Evolutionary conservation across 352 stramenopile species (phyloP), one percentile per base, ranked within the genome.

Genomic region (Globisporangium alternatum): DNA sequence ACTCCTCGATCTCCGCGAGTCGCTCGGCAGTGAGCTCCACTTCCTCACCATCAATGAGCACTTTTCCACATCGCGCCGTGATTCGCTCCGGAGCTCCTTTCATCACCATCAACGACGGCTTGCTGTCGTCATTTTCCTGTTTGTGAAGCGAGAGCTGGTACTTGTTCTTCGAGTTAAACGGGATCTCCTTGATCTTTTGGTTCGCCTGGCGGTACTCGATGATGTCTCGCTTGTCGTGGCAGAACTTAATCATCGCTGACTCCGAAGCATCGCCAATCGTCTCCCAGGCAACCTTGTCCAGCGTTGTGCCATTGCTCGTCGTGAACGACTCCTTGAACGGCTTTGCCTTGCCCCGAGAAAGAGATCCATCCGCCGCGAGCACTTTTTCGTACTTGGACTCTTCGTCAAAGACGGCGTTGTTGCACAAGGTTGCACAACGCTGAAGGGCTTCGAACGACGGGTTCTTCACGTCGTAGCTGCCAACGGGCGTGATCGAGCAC

Each of bases 71-170:
- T 33, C 89, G 68, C 25, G 74, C 68, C 28, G 97, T 71, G 67
- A 98, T 93, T 37, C 83, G 78, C 67, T 98, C 91, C 19, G 93
- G 93, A 1, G 91, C 94, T 59, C 94, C 94, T 78, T 98, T 98
- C 68, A 98, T 92, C 19, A 74, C 66, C 8, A 67, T 22, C 41
- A 67, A 4, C 31, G 52, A 56, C 12, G 62, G 54, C 31, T 64
- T 67, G 5, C 33, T 41, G 44, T 62, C 53, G 25, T 67, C 54
- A 12, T 70, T 67, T 15, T 73, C 59, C 71, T 94, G 85, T 52
- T 80, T 80, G 71, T 94, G 83, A 12, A 93, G 70, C 15, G 83
- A 90, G 4, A 93, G 37, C 45, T 93, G 84, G 59, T 89, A 93
- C 65, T 93, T 93, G 77, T 93, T 91, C 66, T 89, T 89, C 5